Conservation (phyloP, 345 rosid genomes). For the Garcia nutans region DNA sequence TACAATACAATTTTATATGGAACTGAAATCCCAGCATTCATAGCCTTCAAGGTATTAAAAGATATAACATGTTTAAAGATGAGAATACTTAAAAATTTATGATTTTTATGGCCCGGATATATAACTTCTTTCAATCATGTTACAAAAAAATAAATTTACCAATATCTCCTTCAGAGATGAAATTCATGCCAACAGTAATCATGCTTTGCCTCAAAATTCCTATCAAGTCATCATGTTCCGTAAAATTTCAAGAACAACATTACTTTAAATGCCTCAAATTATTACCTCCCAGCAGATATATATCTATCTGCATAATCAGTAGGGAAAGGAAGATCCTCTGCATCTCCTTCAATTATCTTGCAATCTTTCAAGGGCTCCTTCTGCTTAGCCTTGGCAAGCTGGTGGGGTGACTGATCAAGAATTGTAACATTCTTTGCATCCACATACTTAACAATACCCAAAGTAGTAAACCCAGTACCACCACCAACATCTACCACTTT, state of each 20-base stretch:
- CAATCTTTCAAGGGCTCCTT: conserved; percentile 44
- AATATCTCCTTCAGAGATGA: background rate
- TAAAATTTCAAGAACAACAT: background rate
- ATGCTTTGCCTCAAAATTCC: background rate
- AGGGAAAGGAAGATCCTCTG: conserved; percentile 37
- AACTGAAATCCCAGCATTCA: background rate
- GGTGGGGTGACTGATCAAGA: conserved; percentile 44
- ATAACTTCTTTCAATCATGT: background rate
- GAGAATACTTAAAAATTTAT: background rate
- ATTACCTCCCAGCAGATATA: conserved; percentile 42
- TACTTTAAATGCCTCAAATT: background rate
- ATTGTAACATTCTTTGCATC: conserved; percentile 44
- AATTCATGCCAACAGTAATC: background rate
- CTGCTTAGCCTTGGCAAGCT: conserved; percentile 42
- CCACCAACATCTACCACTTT: conserved; percentile 45
- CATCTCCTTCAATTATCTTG: conserved; percentile 38
- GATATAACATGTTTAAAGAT: background rate
- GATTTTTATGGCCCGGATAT: background rate
- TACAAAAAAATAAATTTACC: background rate
- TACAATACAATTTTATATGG: background rate
- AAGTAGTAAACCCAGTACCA: conserved; percentile 45
- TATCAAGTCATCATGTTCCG: background rate
- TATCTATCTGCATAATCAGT: conserved; percentile 41
- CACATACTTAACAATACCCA: conserved; percentile 45
- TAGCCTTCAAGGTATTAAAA: background rate